Base-by-base conservation (phyloP, 805 yeast genomes). In the Ogataea sp. region DNA sequence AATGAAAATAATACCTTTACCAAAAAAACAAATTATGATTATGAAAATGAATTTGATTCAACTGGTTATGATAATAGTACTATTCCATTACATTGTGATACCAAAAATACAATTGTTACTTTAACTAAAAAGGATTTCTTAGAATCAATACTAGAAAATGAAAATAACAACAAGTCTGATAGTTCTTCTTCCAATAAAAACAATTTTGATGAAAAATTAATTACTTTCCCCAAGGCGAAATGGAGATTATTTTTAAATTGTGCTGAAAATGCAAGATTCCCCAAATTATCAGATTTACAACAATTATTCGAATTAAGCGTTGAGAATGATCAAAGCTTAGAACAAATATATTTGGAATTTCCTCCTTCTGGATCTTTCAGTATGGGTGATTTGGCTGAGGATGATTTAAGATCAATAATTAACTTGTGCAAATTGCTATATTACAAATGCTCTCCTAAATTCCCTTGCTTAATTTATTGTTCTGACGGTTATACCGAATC, bases 401-500 rank as follows among this genome's bases (percentile, higher is more conserved):
- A 77, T 3, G 82, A 78, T 48, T 65, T 87, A 34, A 62, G 73
- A 20, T 69, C 83, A 7, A 71, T 88, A 26, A 67, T 85, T 38
- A 80, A 80, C 46, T 64, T 83, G 16, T 79, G 93, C 58, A 84
- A 83, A 55, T 61, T 83, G 30, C 61, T 88, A 15, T 78, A 78
- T 43, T 59, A 67, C 29, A 63, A 58, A 26, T 62, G 68, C 36
- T 9, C 49, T 41, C 18, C 53, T 48, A 33, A 48, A 3, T 58
- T 65, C 37, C 70, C 75, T 3, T 63, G 78, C 0, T 66, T 89
- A 43, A 64, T 89, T 9, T 81, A 78, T 54, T 87, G 96, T 52
- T 74, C 84, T 2, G 96, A 90, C 60, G 97, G 97, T 0, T 90
- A 89, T 58, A 86, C 96, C 0, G 96, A 88, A 53, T 82, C 89